These are phyloP conservation scores for Beauveria scarabaeidicola DNA, from an alignment of 2,329 filamentous ascomycete genomes.

Conservation along the genomic window DNA sequence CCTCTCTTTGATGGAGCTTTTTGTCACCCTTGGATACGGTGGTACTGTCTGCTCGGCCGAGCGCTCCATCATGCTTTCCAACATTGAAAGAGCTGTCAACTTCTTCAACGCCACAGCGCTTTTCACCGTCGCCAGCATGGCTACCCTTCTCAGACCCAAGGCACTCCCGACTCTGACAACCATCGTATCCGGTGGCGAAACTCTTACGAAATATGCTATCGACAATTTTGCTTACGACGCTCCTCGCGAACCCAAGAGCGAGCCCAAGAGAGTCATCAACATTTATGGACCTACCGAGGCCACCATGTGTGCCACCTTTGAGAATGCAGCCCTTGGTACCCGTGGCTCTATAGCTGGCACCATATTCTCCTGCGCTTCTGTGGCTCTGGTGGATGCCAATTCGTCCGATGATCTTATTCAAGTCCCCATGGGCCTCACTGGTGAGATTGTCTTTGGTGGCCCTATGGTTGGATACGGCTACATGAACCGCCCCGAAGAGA, in stretches of 20 bases:
- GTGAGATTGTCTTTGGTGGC: conserved; percentile 20
- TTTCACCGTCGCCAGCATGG: conserved; percentile 11
- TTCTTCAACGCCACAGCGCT: conserved; percentile 8
- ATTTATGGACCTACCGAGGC: conserved; percentile 12
- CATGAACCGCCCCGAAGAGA: conserved; percentile 10
- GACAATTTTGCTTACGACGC: conserved; percentile 11
- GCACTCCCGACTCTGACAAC: conserved; percentile 8
- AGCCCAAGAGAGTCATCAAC: conserved; percentile 9
- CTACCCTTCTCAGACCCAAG: conserved; percentile 9
- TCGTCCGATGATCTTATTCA: background rate
- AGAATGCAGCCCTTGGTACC: conserved; percentile 3
- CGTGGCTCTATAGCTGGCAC: conserved; percentile 8
- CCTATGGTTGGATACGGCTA: conserved; percentile 13
- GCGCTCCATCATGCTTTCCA: conserved; percentile 11
- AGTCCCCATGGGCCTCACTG: conserved; percentile 8
- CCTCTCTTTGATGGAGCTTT: conserved; percentile 11
- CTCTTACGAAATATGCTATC: conserved; percentile 7
- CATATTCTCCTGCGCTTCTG: conserved; percentile 6
- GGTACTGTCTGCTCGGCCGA: conserved; percentile 11
- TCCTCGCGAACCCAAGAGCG: background rate
- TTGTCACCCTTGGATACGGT: conserved; percentile 7
- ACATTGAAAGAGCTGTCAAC: conserved; percentile 10
- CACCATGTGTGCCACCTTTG: conserved; percentile 7
- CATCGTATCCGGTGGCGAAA: conserved; percentile 9
- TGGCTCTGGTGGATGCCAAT: conserved; percentile 9